Percentiles rank a stretch among this genome's conserved stretches.
phyloP scores from a whole-genome alignment of 345 rosid species.

The Pistacia vera region DNA sequence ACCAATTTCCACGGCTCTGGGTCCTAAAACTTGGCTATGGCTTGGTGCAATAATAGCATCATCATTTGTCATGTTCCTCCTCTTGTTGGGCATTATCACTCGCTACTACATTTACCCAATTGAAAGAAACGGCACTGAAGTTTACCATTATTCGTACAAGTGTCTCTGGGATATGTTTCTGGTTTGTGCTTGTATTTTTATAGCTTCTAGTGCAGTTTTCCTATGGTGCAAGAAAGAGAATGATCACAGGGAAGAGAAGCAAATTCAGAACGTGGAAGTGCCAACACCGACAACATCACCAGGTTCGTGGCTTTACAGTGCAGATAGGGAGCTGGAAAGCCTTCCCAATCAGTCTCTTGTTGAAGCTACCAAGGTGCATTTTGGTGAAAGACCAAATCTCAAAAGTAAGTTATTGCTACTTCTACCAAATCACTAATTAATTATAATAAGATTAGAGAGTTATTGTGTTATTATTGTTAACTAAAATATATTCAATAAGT shows the following conservation, averaged over 20 bases:
- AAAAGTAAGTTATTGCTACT: conserved; percentile 46
- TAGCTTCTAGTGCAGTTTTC: conserved; percentile 53
- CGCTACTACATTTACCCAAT: conserved; percentile 59
- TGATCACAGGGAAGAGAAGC: conserved; percentile 35
- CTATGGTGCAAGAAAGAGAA: conserved; percentile 61
- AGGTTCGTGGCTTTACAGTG: conserved; percentile 26
- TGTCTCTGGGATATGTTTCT: conserved; percentile 45
- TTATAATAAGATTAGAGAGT: no score
- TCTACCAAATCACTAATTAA: no score
- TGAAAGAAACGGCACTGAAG: conserved; percentile 41
- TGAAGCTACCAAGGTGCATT: conserved; percentile 50
- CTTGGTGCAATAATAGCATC: conserved; percentile 64
- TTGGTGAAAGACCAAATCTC: conserved; percentile 68
- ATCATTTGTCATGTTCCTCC: conserved; percentile 63
- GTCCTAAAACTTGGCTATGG: conserved; percentile 74
- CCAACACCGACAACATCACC: conserved; percentile 37
- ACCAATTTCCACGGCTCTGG: conserved; percentile 55
- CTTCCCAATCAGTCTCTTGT: conserved; percentile 46
- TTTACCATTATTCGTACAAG: conserved; percentile 43
- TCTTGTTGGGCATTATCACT: conserved; percentile 58
- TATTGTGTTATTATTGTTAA: no score
- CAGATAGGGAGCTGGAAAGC: conserved; percentile 58
- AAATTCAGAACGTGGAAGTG: conserved; percentile 43
- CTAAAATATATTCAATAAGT: no score
- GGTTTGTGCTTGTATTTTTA: conserved; percentile 45